These are phyloP conservation scores for Colletotrichum theobromicola DNA, from an alignment of 2,329 filamentous ascomycete species.

Conservation along the genomic window DNA sequence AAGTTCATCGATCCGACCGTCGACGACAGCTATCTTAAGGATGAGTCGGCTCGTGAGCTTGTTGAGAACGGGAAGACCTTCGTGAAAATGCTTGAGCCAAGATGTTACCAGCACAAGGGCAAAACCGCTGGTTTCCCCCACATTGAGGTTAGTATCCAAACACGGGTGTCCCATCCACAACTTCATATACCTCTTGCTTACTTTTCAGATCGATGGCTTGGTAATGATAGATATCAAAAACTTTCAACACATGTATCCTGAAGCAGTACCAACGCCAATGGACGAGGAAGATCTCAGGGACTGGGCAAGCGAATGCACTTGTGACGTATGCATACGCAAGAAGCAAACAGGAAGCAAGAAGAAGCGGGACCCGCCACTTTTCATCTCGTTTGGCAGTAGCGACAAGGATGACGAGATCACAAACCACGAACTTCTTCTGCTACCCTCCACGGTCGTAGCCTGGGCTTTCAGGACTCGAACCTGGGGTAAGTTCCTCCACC, in stretches of 20 bases:
- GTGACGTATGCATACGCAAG: not conserved
- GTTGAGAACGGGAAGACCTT: not conserved
- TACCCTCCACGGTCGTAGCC: conserved; percentile 4
- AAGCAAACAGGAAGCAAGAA: not conserved
- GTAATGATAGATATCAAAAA: conserved; percentile 19
- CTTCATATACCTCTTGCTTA: not conserved
- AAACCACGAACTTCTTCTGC: conserved; percentile 22
- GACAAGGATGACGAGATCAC: not conserved
- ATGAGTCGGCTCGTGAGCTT: not conserved
- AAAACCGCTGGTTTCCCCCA: conserved; percentile 13
- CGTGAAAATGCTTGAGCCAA: not conserved
- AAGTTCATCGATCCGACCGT: not conserved
- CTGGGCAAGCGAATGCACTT: conserved; percentile 13
- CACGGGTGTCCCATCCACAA: not conserved
- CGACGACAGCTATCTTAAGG: not conserved
- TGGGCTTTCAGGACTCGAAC: conserved; percentile 23
- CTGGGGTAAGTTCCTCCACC: conserved; percentile 28
- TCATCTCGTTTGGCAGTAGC: no score
- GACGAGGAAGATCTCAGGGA: not conserved
- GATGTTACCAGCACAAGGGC: not conserved
- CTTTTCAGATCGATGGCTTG: not conserved
- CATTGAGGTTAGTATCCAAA: conserved; percentile 10
- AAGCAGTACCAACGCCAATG: not conserved
- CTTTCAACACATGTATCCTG: not conserved
- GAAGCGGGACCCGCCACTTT: no score